phyloP scores from a whole-genome alignment of 2,329 filamentous ascomycete genomes.

The Orbilia brochopaga region DNA sequence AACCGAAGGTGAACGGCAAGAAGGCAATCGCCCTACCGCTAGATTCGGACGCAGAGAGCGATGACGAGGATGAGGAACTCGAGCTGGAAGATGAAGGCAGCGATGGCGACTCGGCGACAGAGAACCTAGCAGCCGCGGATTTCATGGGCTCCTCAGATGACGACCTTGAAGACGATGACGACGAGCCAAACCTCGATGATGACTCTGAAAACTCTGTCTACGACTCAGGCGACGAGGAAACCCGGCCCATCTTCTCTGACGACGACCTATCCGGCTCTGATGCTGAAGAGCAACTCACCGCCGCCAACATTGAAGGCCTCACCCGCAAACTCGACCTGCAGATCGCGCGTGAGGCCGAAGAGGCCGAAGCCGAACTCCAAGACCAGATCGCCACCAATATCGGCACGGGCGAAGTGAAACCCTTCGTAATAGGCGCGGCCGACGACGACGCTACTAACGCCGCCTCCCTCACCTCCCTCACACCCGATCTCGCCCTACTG shows the following conservation, averaged over 20 bases:
- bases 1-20: slow-evolving; percentile 58
- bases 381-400: slow-evolving; percentile 87
- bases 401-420: slow-evolving; percentile 68
- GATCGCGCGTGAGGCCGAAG: slow-evolving; percentile 76
- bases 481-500: slow-evolving; percentile 87
- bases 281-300: slow-evolving; percentile 86
- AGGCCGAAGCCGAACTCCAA: slow-evolving; percentile 82
- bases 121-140: slow-evolving; percentile 48
- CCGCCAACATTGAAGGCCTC: slow-evolving; percentile 92
- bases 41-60: slow-evolving; percentile 56
- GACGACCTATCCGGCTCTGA: slow-evolving; percentile 83
- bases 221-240: slow-evolving; percentile 71
- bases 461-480: slow-evolving; percentile 70
- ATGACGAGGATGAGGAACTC: slow-evolving; percentile 57
- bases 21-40: slow-evolving; percentile 57
- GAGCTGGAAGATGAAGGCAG: slow-evolving; percentile 55
- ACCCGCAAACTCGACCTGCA: slow-evolving; percentile 82
- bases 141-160: slow-evolving; percentile 54
- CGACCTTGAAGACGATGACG: slow-evolving; percentile 60
- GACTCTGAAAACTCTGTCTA: slow-evolving; percentile 66
- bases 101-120: slow-evolving; percentile 52
- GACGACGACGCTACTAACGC: slow-evolving; percentile 63
- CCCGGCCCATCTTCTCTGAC: slow-evolving; percentile 84
- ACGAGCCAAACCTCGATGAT: slow-evolving; percentile 62
- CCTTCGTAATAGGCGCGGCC: slow-evolving; percentile 68